Percentiles rank a stretch among this genome's conserved stretches.
Conservation (phyloP, 2,329 filamentous ascomycete genomes). For the Claviceps spartinae region DNA sequence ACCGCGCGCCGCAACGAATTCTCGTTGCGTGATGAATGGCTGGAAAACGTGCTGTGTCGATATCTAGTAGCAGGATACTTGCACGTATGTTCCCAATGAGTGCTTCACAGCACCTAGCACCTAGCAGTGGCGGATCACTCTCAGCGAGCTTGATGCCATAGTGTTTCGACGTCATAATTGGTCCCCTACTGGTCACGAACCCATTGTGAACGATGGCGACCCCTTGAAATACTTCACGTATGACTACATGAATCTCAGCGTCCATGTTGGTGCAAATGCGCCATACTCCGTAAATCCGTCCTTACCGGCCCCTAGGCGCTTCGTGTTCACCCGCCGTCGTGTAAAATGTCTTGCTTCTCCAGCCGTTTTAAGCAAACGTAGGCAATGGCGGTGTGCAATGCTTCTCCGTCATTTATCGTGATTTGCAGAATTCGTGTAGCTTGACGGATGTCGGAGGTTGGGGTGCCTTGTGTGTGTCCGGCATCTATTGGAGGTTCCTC, state of each 20-base stretch:
- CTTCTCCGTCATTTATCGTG: neutral
- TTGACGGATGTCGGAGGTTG: neutral
- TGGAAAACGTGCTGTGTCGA: too few relatives aligned
- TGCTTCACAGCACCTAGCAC: too few relatives aligned
- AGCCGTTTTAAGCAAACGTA: neutral
- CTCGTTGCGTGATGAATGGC: too few relatives aligned
- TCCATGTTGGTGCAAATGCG: neutral
- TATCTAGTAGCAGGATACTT: too few relatives aligned
- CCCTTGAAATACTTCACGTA: slow-evolving; percentile 1
- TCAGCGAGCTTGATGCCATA: too few relatives aligned
- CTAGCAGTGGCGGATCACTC: too few relatives aligned
- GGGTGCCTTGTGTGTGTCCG: neutral
- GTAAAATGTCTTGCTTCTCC: neutral
- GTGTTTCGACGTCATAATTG: too few relatives aligned
- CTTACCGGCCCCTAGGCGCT: neutral
- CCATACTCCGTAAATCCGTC: neutral
- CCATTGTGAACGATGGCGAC: neutral
- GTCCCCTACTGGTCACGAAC: neutral
- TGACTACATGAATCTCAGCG: neutral
- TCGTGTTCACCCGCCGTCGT: neutral
- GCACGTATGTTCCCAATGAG: too few relatives aligned
- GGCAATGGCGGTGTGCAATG: neutral
- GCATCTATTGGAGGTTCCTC: neutral
- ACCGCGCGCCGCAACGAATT: neutral
- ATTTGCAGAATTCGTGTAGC: slow-evolving; percentile 2